phyloP scores from a whole-genome alignment of 148 eudicot species.

The Fallopia convolvulus region DNA sequence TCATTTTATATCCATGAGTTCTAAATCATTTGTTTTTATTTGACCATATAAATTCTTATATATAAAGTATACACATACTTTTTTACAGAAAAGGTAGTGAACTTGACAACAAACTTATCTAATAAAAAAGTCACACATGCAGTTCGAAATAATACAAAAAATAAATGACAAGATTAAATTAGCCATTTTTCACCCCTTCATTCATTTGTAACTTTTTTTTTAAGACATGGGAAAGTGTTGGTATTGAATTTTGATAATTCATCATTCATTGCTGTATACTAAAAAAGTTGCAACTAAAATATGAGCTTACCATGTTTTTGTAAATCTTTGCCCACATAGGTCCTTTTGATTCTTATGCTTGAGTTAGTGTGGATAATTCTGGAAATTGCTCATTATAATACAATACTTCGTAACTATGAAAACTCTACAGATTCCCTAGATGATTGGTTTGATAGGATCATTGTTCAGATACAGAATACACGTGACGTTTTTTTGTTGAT shows the following conservation, averaged over 20 bases:
- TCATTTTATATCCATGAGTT: too few relatives aligned
- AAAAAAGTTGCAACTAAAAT: not conserved
- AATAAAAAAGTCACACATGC: not conserved
- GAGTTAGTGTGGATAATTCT: not conserved
- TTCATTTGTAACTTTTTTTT: not conserved
- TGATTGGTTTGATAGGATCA: not conserved
- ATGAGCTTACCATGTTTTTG: not conserved
- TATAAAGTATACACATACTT: too few relatives aligned
- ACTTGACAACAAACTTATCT: not conserved
- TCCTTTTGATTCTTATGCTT: not conserved
- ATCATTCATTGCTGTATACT: not conserved
- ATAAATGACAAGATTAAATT: not conserved
- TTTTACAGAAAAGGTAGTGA: not conserved
- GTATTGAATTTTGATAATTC: not conserved
- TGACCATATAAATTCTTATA: too few relatives aligned
- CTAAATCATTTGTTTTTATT: not conserved
- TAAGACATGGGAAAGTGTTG: not conserved
- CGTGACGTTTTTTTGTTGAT: not conserved
- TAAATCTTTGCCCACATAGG: not conserved
- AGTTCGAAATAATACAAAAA: not conserved
- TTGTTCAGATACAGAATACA: not conserved
- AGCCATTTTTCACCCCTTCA: not conserved
- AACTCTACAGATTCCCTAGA: not conserved
- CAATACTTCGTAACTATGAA: not conserved
- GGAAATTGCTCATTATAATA: not conserved